phyloP scores from a whole-genome alignment of 345 rosid species.

The Ricinus communis region DNA sequence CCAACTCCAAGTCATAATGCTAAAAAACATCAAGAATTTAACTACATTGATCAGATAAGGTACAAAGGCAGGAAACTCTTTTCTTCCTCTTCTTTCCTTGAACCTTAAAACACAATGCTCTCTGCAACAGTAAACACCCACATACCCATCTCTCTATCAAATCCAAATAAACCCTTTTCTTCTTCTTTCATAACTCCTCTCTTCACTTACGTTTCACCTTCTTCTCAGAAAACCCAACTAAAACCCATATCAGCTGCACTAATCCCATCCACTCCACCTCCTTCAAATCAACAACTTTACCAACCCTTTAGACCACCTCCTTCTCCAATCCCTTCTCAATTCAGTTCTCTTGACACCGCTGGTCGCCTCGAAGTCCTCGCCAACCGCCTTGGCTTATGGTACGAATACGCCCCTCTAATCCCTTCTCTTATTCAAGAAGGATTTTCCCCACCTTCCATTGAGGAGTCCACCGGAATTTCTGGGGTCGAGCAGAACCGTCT shows the following conservation, averaged over 20 bases:
- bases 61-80: not conserved
- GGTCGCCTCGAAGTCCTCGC: slow-evolving; percentile 69
- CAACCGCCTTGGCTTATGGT: slow-evolving; percentile 80
- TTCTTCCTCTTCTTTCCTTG: not conserved
- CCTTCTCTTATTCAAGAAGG: slow-evolving; percentile 75
- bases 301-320: slow-evolving; percentile 95
- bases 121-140: slow-evolving; percentile 14
- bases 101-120: slow-evolving; percentile 10
- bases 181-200: slow-evolving; percentile 16
- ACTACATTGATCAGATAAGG: slow-evolving; percentile 12
- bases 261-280: slow-evolving; percentile 37
- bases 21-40: not conserved
- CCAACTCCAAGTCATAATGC: not conserved
- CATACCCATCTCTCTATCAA: slow-evolving; percentile 3
- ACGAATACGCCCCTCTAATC: slow-evolving; percentile 85
- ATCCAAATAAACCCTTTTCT: not conserved
- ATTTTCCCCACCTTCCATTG: slow-evolving; percentile 62
- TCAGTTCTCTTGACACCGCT: slow-evolving; percentile 61
- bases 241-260: slow-evolving; percentile 43
- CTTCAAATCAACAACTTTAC: slow-evolving; percentile 43
- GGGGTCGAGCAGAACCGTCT: slow-evolving; percentile 84
- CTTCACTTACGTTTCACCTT: not conserved
- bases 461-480: slow-evolving; percentile 73
- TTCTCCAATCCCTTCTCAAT: slow-evolving; percentile 67
- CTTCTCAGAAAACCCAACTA: slow-evolving; percentile 20